Evolutionary conservation across 805 yeast genomes (phyloP), one percentile per base, ranked within the genome.

Genomic region (Wickerhamiella azyma): DNA sequence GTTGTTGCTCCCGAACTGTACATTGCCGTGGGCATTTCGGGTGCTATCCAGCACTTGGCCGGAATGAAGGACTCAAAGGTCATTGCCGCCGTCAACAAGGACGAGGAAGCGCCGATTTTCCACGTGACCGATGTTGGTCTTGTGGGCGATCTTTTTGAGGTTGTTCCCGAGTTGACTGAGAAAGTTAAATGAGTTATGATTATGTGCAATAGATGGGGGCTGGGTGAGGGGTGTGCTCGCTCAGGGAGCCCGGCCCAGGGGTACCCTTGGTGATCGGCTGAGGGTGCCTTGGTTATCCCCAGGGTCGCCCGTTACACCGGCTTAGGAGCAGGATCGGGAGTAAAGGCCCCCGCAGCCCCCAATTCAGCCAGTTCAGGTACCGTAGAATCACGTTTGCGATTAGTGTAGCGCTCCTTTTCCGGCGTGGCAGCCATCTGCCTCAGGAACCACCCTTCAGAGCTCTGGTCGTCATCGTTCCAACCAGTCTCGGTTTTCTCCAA

Each of bases 41-140:
- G 98, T 51, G 98, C 98, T 28, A 89, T 89, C 59, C 98, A 89
- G 68, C 98, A 89, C 66, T 69, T 92, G 58, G 98, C 98, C 1
- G 98, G 98, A 53, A 89, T 89, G 96, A 89, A 88, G 66, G 96
- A 89, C 61, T 75, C 96, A 37, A 89, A 86, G 68, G 77, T 79
- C 30, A 85, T 89, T 62, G 96, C 86, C 28, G 95, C 96, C 35
- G 84, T 89, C 50, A 89, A 89, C 67, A 89, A 85, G 66, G 96
- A 88, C 63, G 84, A 82, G 47, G 96, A 89, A 50, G 86, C 95
- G 9, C 94, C 98, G 2, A 85, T 89, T 42, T 88, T 85, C 71
- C 85, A 82, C 55, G 76, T 81, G 44, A 92, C 97, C 14, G 97
- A 92, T 64, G 68, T 80, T 50, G 94, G 95, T 4, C 67, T 92